Evolutionary conservation across 768 basidiomycete species (phyloP).

Genomic region (Phanerochaete sordida): DNA sequence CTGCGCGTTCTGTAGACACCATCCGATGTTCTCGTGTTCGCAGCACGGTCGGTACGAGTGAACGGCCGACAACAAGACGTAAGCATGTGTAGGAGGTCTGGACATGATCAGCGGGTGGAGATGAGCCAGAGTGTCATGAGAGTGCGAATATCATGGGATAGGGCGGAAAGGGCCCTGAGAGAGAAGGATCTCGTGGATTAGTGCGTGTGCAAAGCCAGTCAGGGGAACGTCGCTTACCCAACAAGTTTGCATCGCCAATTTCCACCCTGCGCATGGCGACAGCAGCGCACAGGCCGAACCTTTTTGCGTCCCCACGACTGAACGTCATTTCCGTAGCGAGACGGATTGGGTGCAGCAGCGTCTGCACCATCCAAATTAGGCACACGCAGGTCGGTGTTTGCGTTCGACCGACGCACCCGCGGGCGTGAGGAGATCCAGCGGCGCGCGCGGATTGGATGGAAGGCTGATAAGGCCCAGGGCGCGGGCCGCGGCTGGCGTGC

Average conservation of each 20-base stretch:
- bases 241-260: too few species aligned
- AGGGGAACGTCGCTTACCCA: too few species aligned
- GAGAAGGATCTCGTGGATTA: too few species aligned
- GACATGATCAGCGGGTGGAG: not conserved
- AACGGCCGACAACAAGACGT: not conserved
- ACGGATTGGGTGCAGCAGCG: not conserved
- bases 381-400: not conserved
- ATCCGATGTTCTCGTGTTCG: too few species aligned
- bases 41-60: not conserved
- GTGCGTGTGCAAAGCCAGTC: too few species aligned
- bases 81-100: not conserved
- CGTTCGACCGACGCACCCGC: not conserved
- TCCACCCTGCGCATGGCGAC: too few species aligned
- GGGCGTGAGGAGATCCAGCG: not conserved
- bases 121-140: not conserved
- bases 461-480: not conserved
- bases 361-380: not conserved
- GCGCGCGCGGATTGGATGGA: not conserved
- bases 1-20: too few species aligned
- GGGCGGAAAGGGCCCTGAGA: too few species aligned
- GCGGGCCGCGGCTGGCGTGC: too few species aligned
- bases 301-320: too few species aligned
- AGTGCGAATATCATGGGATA: not conserved
- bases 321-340: too few species aligned
- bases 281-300: too few species aligned